phyloP scores from a whole-genome alignment of 306 rosid species.

The Corylus americana region DNA sequence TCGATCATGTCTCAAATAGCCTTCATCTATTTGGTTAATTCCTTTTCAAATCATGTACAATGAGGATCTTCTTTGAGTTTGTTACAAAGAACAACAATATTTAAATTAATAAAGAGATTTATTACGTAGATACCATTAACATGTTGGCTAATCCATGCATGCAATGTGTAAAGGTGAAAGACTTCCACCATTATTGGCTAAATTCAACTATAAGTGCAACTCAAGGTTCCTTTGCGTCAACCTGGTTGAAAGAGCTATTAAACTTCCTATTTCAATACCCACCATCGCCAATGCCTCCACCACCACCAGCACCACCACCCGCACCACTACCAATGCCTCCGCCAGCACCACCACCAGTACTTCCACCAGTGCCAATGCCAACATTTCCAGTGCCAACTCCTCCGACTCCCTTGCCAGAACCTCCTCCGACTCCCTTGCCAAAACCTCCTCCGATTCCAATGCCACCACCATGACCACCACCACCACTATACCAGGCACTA shows the following conservation, averaged over 20 bases:
- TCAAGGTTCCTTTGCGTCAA: slow-evolving; percentile 40
- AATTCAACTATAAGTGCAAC: neutral
- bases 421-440: slow-evolving; percentile 11
- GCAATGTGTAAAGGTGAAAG: neutral
- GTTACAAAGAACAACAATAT: neutral
- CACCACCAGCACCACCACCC: slow-evolving; percentile 24
- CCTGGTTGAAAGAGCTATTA: neutral
- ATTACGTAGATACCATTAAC: neutral
- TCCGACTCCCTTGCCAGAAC: neutral
- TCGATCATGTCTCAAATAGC: neutral
- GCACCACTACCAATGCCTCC: slow-evolving; percentile 27
- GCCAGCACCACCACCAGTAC: slow-evolving; percentile 2
- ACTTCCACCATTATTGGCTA: neutral
- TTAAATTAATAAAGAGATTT: neutral
- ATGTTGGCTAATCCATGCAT: neutral
- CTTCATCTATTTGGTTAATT: neutral
- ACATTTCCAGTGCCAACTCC: too few relatives aligned
- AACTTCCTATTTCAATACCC: too few relatives aligned
- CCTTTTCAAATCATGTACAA: neutral
- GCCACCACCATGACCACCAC: slow-evolving; percentile 28
- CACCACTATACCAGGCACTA: slow-evolving; percentile 21
- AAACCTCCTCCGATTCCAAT: slow-evolving; percentile 5
- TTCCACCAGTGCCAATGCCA: too few relatives aligned
- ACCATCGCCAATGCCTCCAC: neutral
- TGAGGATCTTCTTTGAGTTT: neutral